Percentiles rank a stretch among this genome's conserved stretches.
Evolutionary conservation across 352 stramenopile genomes (phyloP).

Genomic region (Phytopythium chamaehyphon): DNA sequence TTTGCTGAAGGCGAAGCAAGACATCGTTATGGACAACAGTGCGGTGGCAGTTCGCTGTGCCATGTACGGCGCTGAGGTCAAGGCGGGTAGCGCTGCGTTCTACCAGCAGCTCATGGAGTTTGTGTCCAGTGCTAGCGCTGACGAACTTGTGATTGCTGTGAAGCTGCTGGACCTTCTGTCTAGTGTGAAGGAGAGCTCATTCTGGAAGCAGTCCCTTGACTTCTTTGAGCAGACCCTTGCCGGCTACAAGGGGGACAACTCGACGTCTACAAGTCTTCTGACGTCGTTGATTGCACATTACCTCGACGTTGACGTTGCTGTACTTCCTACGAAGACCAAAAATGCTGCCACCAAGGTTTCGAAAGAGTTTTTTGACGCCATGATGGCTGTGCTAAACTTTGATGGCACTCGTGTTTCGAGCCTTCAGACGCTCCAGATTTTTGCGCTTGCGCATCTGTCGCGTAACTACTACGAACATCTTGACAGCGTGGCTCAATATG

Average conservation of each 20-base stretch:
- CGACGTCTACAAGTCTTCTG: constrained; percentile 24
- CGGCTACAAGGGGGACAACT: constrained; percentile 11
- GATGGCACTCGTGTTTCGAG: constrained; percentile 32
- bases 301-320: constrained; percentile 28
- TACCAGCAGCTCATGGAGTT: constrained; percentile 46
- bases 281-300: constrained; percentile 54
- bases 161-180: constrained; percentile 63
- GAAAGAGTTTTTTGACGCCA: constrained; percentile 53
- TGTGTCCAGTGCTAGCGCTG: constrained; percentile 34
- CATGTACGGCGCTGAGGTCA: constrained; percentile 23
- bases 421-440: constrained; percentile 48
- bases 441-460: constrained; percentile 35
- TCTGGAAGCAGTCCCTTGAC: constrained; percentile 66
- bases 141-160: constrained; percentile 40
- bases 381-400: constrained; percentile 41
- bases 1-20: constrained; percentile 61
- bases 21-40: constrained; percentile 72
- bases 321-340: constrained; percentile 21
- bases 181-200: constrained; percentile 37
- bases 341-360: constrained; percentile 17
- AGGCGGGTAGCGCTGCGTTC: constrained; percentile 27
- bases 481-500: constrained; percentile 43
- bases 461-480: constrained; percentile 37
- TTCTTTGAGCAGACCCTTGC: constrained; percentile 55
- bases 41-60: constrained; percentile 53